Conservation (phyloP, 2,329 filamentous ascomycete genomes). For the Pseudogymnoascus sp. region DNA sequence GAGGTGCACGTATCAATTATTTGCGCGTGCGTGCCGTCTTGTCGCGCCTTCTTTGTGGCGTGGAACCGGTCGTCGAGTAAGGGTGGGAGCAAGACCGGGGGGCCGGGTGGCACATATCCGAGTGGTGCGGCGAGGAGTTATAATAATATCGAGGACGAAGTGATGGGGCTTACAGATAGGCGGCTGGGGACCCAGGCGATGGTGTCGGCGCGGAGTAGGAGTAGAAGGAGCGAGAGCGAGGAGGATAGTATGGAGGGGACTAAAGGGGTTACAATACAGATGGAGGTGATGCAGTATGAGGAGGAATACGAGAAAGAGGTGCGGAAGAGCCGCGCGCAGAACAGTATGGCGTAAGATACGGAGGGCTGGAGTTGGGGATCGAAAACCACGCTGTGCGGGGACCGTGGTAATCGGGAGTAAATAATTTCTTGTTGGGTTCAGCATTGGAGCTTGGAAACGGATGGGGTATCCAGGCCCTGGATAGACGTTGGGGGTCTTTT, state of each 20-base stretch:
- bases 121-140: neutral
- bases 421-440: neutral
- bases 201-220: neutral
- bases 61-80: neutral
- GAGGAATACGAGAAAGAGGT: neutral
- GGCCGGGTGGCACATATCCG: neutral
- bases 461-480: neutral
- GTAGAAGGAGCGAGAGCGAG: neutral
- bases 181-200: neutral
- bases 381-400: neutral
- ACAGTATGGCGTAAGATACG: neutral
- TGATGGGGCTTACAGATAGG: neutral
- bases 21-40: neutral
- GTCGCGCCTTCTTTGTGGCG: neutral
- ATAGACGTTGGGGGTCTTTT: neutral
- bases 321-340: neutral
- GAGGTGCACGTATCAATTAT: neutral
- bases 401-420: neutral
- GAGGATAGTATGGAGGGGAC: neutral
- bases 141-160: constrained; percentile 4
- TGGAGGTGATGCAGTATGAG: constrained; percentile 5
- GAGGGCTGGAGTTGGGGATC: neutral
- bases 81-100: neutral
- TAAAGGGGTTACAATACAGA: constrained; percentile 4
- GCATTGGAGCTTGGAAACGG: neutral